phyloP scores from a whole-genome alignment of 306 rosid genomes.

The Canavalia gladiata region DNA sequence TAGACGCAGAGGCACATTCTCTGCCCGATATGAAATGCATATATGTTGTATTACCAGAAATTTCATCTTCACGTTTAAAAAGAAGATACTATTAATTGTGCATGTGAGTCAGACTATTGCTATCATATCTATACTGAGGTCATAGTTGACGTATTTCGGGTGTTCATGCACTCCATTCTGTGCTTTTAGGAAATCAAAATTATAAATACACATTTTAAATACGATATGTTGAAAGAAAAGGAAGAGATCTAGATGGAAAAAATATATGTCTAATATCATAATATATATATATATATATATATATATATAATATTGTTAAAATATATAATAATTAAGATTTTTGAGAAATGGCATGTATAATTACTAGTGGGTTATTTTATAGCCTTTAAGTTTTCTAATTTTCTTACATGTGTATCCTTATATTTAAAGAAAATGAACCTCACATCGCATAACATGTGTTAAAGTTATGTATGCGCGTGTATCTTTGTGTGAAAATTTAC shows the following conservation, averaged over 20 bases:
- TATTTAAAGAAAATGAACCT: neutral
- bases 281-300: no score
- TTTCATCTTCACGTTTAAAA: conserved; percentile 55
- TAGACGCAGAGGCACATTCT: conserved; percentile 54
- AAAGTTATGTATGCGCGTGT: no score
- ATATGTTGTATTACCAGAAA: conserved; percentile 52
- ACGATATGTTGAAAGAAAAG: no score
- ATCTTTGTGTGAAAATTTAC: no score
- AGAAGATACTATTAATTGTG: conserved; percentile 47
- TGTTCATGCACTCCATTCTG: neutral
- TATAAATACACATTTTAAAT: no score
- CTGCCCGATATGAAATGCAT: conserved; percentile 47
- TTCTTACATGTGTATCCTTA: neutral
- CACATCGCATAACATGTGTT: neutral
- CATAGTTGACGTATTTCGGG: conserved; percentile 45
- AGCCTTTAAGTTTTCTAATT: no score
- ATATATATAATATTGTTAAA: no score
- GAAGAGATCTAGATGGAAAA: no score
- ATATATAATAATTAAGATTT: no score
- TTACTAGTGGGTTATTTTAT: no score
- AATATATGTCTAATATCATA: no score
- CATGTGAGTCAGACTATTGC: conserved; percentile 50
- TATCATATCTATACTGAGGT: conserved; percentile 30
- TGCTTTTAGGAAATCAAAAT: neutral
- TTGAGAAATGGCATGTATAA: no score